A percentile compares a stretch with the other conserved stretches of the same genome.
These are phyloP conservation scores for Lactuca saligna DNA, from an alignment of 129 eudicot species.

Conservation along the genomic window DNA sequence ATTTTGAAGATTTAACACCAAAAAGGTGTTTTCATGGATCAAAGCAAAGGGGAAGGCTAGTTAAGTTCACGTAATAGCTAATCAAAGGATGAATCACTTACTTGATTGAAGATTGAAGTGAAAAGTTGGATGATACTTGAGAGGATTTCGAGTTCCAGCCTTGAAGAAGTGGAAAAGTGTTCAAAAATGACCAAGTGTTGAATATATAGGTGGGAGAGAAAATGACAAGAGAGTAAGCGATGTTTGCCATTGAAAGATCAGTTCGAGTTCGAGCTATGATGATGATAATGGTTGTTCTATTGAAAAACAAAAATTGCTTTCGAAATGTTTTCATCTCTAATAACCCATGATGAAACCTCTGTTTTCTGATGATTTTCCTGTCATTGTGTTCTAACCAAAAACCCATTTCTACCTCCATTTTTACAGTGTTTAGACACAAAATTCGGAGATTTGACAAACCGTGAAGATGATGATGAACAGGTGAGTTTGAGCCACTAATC, in stretches of 20 bases:
- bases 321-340: conserved; percentile 44
- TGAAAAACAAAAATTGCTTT: conserved; percentile 35
- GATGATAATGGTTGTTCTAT: conserved; percentile 21
- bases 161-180: too few relatives aligned
- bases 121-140: too few relatives aligned
- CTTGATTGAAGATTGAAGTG: too few relatives aligned
- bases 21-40: too few relatives aligned
- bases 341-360: background rate
- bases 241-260: background rate
- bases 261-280: background rate
- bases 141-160: too few relatives aligned
- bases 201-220: background rate
- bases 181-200: too few relatives aligned
- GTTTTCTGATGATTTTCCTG: conserved; percentile 24
- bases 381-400: conserved; percentile 7
- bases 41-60: too few relatives aligned
- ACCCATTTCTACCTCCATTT: conserved; percentile 11
- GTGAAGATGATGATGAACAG: conserved; percentile 37
- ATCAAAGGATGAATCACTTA: too few relatives aligned
- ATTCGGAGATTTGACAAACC: conserved; percentile 21
- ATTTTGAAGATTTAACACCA: too few relatives aligned
- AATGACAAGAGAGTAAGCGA: conserved; percentile 15
- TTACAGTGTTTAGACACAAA: conserved; percentile 26
- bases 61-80: too few relatives aligned
- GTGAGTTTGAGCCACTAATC: conserved; percentile 53